Evolutionary conservation across 1,139 yeast genomes (phyloP).

Genomic region (Saccharomyces hybrid): DNA sequence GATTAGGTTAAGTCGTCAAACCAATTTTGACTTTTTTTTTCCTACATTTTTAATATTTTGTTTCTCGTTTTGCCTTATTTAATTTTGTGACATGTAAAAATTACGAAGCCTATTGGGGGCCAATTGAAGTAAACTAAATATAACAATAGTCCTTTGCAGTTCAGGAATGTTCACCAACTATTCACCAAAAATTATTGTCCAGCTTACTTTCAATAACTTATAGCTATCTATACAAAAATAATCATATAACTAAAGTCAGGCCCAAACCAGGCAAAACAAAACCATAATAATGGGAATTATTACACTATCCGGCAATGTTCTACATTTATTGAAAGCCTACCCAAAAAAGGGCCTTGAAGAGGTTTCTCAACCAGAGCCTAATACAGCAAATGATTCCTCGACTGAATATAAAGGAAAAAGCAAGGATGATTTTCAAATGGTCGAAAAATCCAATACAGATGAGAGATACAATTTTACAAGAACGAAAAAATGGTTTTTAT

Average conservation of each 20-base stretch:
- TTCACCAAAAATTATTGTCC: not conserved
- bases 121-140: no score
- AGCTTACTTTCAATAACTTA: not conserved
- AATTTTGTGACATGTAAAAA: no score
- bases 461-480: not conserved
- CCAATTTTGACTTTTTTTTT: not conserved
- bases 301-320: not conserved
- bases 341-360: not conserved
- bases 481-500: not conserved
- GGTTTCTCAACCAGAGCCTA: not conserved
- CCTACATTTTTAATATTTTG: not conserved
- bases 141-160: no score
- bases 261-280: not conserved
- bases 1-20: not conserved
- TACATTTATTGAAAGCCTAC: not conserved
- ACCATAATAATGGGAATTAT: not conserved
- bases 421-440: not conserved
- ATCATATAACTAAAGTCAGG: not conserved
- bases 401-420: not conserved
- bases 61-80: not conserved
- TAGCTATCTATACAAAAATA: not conserved
- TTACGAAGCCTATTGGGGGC: no score
- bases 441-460: not conserved
- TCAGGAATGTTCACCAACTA: not conserved
- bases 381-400: not conserved